Base-by-base conservation (phyloP, 305 asterid species). In the Fraxinus sp. region DNA sequence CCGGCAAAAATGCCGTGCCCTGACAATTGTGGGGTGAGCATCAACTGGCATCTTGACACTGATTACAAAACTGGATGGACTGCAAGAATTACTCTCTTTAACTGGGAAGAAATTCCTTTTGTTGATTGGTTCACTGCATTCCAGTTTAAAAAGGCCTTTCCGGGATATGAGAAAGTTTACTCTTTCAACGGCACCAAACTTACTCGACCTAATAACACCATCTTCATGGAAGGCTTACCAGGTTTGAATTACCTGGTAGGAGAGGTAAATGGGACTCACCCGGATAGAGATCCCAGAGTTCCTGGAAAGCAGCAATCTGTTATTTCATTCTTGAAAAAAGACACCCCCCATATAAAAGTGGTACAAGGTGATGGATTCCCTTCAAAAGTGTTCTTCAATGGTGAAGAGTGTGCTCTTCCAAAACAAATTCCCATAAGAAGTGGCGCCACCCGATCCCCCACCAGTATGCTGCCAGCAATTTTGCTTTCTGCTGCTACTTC, bases 261-360 rank as follows among this genome's bases (percentile, higher is more conserved):
- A 59, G 93, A 92, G 81, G 93, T 90, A 0, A 91, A 95, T 24
- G 97, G 97, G 14, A 87, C 88, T 20, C 80, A 79, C 68, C 92
- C 97, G 2, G 86, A 59, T 0, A 59, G 13, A 4, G 98, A 94
- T 9, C 95, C 97, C 0, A 80, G 85, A 7, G 84, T 95, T 4
- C 98, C 98, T 3, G 98, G 98, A 39, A 95, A 95, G 84, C 98
- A 92, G 81, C 98, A 94, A 74, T 86, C 98, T 2, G 98, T 94
- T 14, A 84, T 95, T 6, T 94, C 97, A 0, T 95, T 95, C 86
- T 43, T 84, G 18, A 95, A 95, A 89, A 95, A 92, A 62, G 66
- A 80, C 32, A 32, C 86, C 0, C 85, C 80, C 0, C n/a, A 83
- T 1, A 33, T 92, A 10, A 77, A 92, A 22, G 84, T 95, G 5